Evolutionary conservation across 108 stramenopile genomes (phyloP).

Genomic region (Cyclotella sp.): DNA sequence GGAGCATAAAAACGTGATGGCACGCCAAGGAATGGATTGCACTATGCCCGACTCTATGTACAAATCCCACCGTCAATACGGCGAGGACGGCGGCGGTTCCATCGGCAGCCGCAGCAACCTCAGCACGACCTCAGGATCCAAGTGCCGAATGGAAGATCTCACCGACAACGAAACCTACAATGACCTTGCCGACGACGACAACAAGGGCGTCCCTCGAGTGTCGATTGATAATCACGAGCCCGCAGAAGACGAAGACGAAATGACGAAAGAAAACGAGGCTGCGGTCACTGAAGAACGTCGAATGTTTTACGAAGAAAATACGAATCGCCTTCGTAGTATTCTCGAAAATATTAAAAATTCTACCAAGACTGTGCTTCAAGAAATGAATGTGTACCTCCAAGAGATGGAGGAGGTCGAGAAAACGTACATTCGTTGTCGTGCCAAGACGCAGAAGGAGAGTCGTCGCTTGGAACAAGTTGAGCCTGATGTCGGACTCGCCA

Average conservation of each 20-base stretch:
- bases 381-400: conserved; percentile 53
- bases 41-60: conserved; percentile 5
- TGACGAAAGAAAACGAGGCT: conserved; percentile 20
- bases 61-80: conserved; percentile 10
- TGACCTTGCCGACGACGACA: not conserved
- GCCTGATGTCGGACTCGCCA: conserved; percentile 58
- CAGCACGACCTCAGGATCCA: not conserved
- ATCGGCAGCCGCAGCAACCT: conserved; percentile 11
- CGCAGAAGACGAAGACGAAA: conserved; percentile 14
- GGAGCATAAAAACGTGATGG: not conserved
- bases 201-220: not conserved
- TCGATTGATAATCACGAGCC: not conserved
- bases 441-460: conserved; percentile 52
- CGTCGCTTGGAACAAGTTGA: conserved; percentile 58
- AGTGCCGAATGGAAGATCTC: not conserved
- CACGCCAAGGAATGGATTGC: not conserved
- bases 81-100: conserved; percentile 6
- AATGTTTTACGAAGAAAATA: conserved; percentile 38
- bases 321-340: conserved; percentile 19
- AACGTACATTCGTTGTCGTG: conserved; percentile 43
- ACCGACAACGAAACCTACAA: conserved; percentile 8
- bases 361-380: conserved; percentile 48
- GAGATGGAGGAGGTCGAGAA: conserved; percentile 45
- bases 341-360: conserved; percentile 43
- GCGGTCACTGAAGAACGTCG: conserved; percentile 28